These are phyloP conservation scores for Neocatenulostroma microsporum DNA, from an alignment of 2,329 filamentous ascomycete species.

Conservation along the genomic window DNA sequence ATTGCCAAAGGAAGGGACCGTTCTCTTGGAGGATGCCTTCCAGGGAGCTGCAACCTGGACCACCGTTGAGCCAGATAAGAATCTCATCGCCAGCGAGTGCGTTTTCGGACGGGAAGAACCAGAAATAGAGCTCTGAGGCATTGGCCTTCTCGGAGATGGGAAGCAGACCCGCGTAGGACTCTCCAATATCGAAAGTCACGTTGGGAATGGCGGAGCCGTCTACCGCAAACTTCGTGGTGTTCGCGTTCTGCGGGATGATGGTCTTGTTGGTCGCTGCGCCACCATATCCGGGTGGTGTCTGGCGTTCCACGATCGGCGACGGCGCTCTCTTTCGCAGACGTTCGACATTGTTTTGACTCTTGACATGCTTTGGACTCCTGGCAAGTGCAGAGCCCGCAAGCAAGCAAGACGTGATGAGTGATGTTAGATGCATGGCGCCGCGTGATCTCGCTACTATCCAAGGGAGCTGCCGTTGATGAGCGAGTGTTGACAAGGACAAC, in stretches of 20 bases:
- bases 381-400: slow-evolving; percentile 12
- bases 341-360: slow-evolving; percentile 14
- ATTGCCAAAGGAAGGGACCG: slow-evolving; percentile 40
- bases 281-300: slow-evolving; percentile 12
- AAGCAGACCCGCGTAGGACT: slow-evolving; percentile 27
- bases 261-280: slow-evolving; percentile 11
- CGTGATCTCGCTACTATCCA: too few species aligned
- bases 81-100: slow-evolving; percentile 38
- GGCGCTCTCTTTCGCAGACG: slow-evolving; percentile 6
- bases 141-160: slow-evolving; percentile 25
- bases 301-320: slow-evolving; percentile 3
- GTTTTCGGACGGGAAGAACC: slow-evolving; percentile 39
- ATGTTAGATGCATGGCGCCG: slow-evolving; percentile 5
- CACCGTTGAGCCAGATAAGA: slow-evolving; percentile 33
- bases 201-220: slow-evolving; percentile 26
- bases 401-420: slow-evolving; percentile 4
- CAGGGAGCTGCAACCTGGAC: slow-evolving; percentile 40
- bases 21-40: slow-evolving; percentile 46
- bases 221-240: slow-evolving; percentile 37
- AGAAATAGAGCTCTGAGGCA: slow-evolving; percentile 39
- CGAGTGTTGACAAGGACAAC: too few species aligned
- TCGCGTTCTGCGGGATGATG: slow-evolving; percentile 36
- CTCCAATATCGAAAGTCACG: slow-evolving; percentile 30
- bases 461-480: too few species aligned
- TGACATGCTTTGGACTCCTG: slow-evolving; percentile 19